phyloP scores from a whole-genome alignment of 768 basidiomycete genomes.

The Neoboletus subvelutipes region DNA sequence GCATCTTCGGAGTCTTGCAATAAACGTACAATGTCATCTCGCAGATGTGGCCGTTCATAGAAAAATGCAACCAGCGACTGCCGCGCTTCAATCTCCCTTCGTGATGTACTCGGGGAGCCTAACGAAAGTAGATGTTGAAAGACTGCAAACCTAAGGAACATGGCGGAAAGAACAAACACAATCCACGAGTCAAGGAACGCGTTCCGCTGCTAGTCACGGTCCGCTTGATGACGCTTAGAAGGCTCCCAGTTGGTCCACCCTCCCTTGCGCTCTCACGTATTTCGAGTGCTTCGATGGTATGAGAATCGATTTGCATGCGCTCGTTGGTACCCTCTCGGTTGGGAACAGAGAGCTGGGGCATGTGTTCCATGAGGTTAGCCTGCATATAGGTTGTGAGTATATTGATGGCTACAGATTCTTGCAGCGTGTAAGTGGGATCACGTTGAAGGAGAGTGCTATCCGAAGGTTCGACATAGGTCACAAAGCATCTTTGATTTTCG shows the following conservation, averaged over 20 bases:
- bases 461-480: conserved; percentile 44
- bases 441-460: conserved; percentile 1
- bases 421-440: conserved; percentile 19
- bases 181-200: conserved; percentile 69
- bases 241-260: conserved; percentile 69
- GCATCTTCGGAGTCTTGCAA: conserved; percentile 66
- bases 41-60: conserved; percentile 56
- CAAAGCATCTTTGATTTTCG: conserved; percentile 52
- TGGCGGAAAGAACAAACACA: conserved; percentile 52
- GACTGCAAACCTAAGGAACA: conserved; percentile 6
- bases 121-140: conserved; percentile 14
- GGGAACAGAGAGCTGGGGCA: conserved; percentile 63
- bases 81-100: conserved; percentile 65
- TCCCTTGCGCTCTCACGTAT: conserved; percentile 74
- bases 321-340: conserved; percentile 51
- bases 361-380: conserved; percentile 71
- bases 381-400: conserved; percentile 66
- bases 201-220: conserved; percentile 78
- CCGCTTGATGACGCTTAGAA: conserved; percentile 71
- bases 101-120: conserved; percentile 85
- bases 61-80: conserved; percentile 81
- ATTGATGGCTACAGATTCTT: conserved; percentile 57
- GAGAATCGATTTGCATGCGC: conserved; percentile 87
- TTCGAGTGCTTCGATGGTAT: conserved; percentile 88
- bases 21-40: conserved; percentile 56